A percentile compares a stretch with the other conserved stretches of the same genome.
phyloP scores from a whole-genome alignment of 176 grass and related monocot species.

The Avena eriantha region DNA sequence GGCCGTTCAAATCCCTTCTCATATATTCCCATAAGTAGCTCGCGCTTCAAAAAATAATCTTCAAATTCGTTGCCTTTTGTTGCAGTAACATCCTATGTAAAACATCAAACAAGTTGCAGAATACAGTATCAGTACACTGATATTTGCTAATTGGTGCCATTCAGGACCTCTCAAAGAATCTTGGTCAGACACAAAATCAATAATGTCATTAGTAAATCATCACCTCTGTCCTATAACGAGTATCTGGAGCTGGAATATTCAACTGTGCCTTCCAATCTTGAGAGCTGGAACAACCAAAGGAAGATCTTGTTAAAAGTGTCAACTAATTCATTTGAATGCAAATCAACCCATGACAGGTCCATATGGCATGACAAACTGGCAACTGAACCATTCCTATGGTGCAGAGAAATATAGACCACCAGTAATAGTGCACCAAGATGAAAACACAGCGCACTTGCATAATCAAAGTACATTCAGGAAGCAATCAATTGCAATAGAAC shows the following conservation, averaged over 20 bases:
- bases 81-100: conserved; percentile 72
- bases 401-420: neutral
- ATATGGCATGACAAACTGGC: neutral
- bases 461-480: neutral
- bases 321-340: neutral
- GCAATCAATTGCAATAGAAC: neutral
- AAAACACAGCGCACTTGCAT: neutral
- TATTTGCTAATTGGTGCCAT: neutral
- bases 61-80: conserved; percentile 83
- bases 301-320: conserved; percentile 4
- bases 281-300: conserved; percentile 47
- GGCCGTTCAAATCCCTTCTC: conserved; percentile 86
- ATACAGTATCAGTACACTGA: neutral
- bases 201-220: neutral
- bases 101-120: conserved; percentile 15
- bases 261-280: conserved; percentile 74
- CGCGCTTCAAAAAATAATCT: conserved; percentile 80
- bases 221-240: conserved; percentile 67
- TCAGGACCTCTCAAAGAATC: neutral
- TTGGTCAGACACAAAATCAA: neutral
- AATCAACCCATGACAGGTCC: neutral
- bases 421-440: conserved; percentile 13
- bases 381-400: conserved; percentile 17
- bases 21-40: conserved; percentile 84
- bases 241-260: conserved; percentile 73